Base-by-base conservation (phyloP, 2,329 filamentous ascomycete species). In the Bipolaris oryzae region DNA sequence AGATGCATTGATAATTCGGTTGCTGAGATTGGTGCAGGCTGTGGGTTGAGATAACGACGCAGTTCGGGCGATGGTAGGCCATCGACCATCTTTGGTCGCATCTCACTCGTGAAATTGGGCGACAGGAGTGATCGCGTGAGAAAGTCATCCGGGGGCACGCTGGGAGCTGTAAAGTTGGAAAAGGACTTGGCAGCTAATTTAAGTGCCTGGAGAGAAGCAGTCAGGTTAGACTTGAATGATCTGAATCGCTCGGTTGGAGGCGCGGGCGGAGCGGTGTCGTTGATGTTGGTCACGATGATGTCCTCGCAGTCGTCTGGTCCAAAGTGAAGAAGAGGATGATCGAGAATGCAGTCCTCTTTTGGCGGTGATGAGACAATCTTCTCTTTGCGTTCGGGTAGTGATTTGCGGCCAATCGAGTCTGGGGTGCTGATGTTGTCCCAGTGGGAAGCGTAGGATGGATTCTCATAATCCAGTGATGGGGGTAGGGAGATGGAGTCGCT, bases 211-310 rank as follows among this genome's bases (percentile, higher is more conserved):
- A 88, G 72, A 0, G 86, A 88, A 2, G 85, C 83, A 0, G 85
- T 88, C 41, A 88, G 76, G 58, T 88, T 88, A 0, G 86, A 88
- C 59, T 84, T 87, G 75, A 88, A 85, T 1, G 80, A 82, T 51
- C 80, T 80, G 42, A 80, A 78, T 25, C 74, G 66, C 20, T 72
- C 60, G 15, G 71, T 67, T 5, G 72, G 67, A 6, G 66, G 61
- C 41, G 70, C 61, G 1, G 69, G 53, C 1, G 62, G 55, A 9
- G 65, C 60, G 4, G 67, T 61, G 20, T 69, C 69, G 39, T 61
- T 66, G 16, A 71, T 53, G 28, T 76, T 66, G 62, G 66, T 69
- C 58, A 64, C 73, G 57, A 63, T 73, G 57, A 61, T 67, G 35
- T 69, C 66, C 55, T 72, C 71, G 37, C 75, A 70, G 33, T 75